Evolutionary conservation across 257 asterid genomes (phyloP), one percentile per base, ranked within the genome.

Genomic region (Capsicum rhomboideum): DNA sequence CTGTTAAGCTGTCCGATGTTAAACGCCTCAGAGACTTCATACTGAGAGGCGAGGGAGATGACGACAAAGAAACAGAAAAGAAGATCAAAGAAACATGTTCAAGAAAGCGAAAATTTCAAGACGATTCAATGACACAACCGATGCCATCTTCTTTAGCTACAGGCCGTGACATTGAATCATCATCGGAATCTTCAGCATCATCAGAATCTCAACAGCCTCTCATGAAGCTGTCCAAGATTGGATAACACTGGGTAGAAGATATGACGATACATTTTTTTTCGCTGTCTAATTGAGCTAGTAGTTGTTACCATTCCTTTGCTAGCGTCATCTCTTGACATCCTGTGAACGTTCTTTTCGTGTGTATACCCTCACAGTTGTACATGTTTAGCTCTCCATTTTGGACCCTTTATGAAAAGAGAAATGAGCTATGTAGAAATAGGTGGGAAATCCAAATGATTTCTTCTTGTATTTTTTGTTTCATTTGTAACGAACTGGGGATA

Each of bases 1-100:
- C 99, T 0, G 94, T 94, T 6, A 89, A 92, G 92, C 93, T 94
- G 50, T 83, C 97, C 0, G 98, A 94, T 31, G 98, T 94, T 3
- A 86, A 90, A 88, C 95, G 96, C 49, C 80, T 93, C 31, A 86
- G 86, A 69, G 91, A 92, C 17, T 82, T 89, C 86, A 83, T 94
- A 21, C 78, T 93, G 71, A 88, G 84, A 31, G 94, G 88, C 6
- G 91, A 85, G 1, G 91, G 66, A 18, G 82, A 89, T 53, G 55
- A 34, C 29, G 66, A 67, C 77, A 67, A 66, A 10, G 86, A 50
- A 42, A 78, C 44, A 16, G 80, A 75, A 17, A 26, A 50, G 17
- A 77, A 1, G 21, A 49, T 16, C 6, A 50, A n/a, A 71, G 86
- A 72, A 75, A 68, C 29, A 3, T 79, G 89, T 4, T 83, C 87